Base-by-base conservation (phyloP, 768 basidiomycete species). In the Rubroboletus satanas region DNA sequence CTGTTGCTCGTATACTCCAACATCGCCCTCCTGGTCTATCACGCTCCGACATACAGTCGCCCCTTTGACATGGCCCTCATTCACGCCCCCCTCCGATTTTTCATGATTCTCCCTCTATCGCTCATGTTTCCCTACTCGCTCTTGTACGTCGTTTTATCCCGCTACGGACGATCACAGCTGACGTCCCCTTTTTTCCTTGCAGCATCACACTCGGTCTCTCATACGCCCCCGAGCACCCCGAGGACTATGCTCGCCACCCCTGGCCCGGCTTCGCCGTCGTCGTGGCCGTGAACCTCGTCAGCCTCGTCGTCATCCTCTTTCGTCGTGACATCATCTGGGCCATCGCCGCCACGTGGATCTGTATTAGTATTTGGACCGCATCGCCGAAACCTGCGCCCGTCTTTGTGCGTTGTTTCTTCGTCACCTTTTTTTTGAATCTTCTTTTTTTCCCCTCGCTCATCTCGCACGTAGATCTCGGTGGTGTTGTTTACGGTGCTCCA, bases 41-140 rank as follows among this genome's bases (percentile, higher is more conserved):
- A 88, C 45, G 70, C 78, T 0, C 87, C 87, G 0, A 79, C 74
- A 0, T 73, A 73, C 23, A 67, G 73, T 0, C 79, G 84, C 1
- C 91, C 90, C 0, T 69, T 95, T 38, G 92, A 94, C 68, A 83
- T 82, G 33, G 77, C 85, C 0, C 84, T 95, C 60, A 90, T 97
- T 52, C 94, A 97, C 61, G 88, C 90, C 0, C 95, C 95, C 0
- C 75, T 96, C 50, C 79, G 90, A 3, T 84, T 92, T 55, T 51
- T 79, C 68, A 62, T 83, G 82, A 45, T 88, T 76, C 82, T 89
- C 53, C 73, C 83, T 57, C 33, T 60, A 15, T 66, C 70, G 0
- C 52, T 82, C 42, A 65, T 81, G 57, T 77, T 84, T 56, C 70
- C 74, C 1, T 81, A 83, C 58, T 80, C 78, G 38, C 77, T 85